Percentiles rank a stretch among this genome's conserved stretches.
phyloP scores from a whole-genome alignment of 2,329 filamentous ascomycete genomes.

The Penicillium sp. region DNA sequence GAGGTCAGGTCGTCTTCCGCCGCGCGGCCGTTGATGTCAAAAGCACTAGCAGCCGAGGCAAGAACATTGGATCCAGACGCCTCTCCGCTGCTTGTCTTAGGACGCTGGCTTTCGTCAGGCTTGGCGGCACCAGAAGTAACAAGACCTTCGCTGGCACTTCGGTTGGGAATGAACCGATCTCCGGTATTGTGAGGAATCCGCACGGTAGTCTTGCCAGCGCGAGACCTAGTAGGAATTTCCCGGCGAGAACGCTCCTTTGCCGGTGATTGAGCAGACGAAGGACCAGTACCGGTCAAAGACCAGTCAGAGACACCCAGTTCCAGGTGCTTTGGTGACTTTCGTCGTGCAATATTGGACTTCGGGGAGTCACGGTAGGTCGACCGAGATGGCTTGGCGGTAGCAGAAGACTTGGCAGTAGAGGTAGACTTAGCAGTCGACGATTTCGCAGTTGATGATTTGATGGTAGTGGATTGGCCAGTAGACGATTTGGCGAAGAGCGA shows the following conservation, averaged over 20 bases:
- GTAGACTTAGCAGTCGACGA: neutral
- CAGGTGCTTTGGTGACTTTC: constrained; percentile 77
- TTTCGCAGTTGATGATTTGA: constrained; percentile 34
- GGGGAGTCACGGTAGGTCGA: constrained; percentile 75
- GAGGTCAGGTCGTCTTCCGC: constrained; percentile 73
- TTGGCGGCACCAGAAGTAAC: constrained; percentile 79
- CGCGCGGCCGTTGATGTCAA: constrained; percentile 61
- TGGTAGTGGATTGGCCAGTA: neutral
- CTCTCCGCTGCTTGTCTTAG: constrained; percentile 69
- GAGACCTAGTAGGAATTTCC: constrained; percentile 52
- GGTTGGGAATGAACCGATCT: constrained; percentile 96
- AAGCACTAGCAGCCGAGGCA: constrained; percentile 68
- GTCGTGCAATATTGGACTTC: constrained; percentile 82
- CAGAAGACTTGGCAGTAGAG: constrained; percentile 4
- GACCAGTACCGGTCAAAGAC: constrained; percentile 80
- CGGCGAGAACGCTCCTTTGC: constrained; percentile 58
- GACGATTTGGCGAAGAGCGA: constrained; percentile 64
- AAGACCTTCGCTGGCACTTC: constrained; percentile 83
- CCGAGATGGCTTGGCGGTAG: constrained; percentile 34
- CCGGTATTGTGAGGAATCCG: constrained; percentile 67
- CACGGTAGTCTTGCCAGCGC: constrained; percentile 69
- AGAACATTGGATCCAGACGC: constrained; percentile 76
- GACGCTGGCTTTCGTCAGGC: constrained; percentile 73
- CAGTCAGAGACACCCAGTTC: constrained; percentile 94
- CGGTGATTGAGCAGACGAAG: constrained; percentile 56